Percentiles rank a stretch among this genome's conserved stretches.
Evolutionary conservation across 768 basidiomycete species (phyloP).

Genomic region (Podaxis sp.): DNA sequence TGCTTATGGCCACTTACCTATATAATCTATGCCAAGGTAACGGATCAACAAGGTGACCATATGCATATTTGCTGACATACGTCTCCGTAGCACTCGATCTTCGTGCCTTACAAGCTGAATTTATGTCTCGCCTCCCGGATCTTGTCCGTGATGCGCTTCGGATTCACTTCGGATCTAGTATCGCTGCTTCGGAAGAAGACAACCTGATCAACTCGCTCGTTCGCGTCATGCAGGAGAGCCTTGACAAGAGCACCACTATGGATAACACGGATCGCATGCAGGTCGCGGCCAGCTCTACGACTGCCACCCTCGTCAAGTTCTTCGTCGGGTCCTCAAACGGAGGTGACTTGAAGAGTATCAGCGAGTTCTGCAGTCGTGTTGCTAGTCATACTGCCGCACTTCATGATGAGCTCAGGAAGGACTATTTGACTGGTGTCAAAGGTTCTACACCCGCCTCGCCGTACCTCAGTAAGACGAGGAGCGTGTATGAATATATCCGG

Average conservation of each 20-base stretch:
- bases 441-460: slow-evolving; percentile 63
- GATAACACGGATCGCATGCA: slow-evolving; percentile 69
- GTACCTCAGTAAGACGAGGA: slow-evolving; percentile 60
- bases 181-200: slow-evolving; percentile 28
- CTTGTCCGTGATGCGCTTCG: slow-evolving; percentile 51
- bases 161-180: slow-evolving; percentile 2
- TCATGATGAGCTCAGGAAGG: slow-evolving; percentile 46
- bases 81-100: slow-evolving; percentile 61
- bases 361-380: slow-evolving; percentile 50
- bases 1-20: slow-evolving; percentile 69
- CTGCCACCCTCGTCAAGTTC: slow-evolving; percentile 46
- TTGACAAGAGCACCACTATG: slow-evolving; percentile 69
- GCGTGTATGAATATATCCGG: slow-evolving; percentile 71
- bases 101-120: slow-evolving; percentile 67
- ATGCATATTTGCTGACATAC: slow-evolving; percentile 7
- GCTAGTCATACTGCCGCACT: slow-evolving; percentile 43
- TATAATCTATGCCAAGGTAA: slow-evolving; percentile 68
- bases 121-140: slow-evolving; percentile 41
- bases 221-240: slow-evolving; percentile 42
- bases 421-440: slow-evolving; percentile 55
- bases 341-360: slow-evolving; percentile 31
- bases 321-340: slow-evolving; percentile 29
- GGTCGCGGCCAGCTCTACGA: slow-evolving; percentile 54
- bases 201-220: slow-evolving; percentile 35
- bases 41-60: not conserved